Conservation (phyloP, 768 basidiomycete genomes). For the Hypholoma sublateritium region DNA sequence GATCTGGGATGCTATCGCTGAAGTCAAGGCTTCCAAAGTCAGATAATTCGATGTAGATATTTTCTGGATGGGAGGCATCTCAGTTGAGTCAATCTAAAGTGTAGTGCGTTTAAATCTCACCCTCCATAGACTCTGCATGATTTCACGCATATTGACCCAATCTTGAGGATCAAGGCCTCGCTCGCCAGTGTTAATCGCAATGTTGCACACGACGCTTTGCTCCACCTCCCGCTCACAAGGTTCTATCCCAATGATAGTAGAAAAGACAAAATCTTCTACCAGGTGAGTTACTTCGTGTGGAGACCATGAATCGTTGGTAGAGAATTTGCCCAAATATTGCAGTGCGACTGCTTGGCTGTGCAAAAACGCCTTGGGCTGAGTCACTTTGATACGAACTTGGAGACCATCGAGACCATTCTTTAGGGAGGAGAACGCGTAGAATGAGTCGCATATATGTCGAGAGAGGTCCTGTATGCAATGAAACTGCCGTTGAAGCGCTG, state of each 20-base stretch:
- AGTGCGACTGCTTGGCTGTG: constrained; percentile 47
- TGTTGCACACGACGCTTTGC: constrained; percentile 55
- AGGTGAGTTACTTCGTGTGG: constrained; percentile 20
- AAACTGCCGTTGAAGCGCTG: constrained; percentile 32
- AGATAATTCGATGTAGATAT: constrained; percentile 48
- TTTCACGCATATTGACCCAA: constrained; percentile 38
- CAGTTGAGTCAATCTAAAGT: constrained; percentile 1
- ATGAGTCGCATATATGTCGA: constrained; percentile 35
- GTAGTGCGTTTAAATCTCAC: constrained; percentile 17
- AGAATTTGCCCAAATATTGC: constrained; percentile 30
- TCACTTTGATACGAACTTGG: constrained; percentile 35
- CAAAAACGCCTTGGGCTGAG: constrained; percentile 50
- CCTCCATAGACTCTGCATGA: constrained; percentile 37
- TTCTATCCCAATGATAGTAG: constrained; percentile 67
- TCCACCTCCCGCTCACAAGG: constrained; percentile 61
- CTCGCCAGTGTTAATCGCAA: constrained; percentile 28
- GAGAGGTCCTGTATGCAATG: constrained; percentile 47
- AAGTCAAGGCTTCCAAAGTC: constrained; percentile 73
- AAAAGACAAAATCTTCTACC: constrained; percentile 44
- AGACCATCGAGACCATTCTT: constrained; percentile 32
- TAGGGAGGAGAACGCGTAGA: constrained; percentile 31
- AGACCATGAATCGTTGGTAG: constrained; percentile 18
- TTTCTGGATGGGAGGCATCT: constrained; percentile 33
- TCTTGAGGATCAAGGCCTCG: constrained; percentile 18
- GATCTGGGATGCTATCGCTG: constrained; percentile 48